Conservation (phyloP, 306 rosid genomes). For the Arachis hypogaea region DNA sequence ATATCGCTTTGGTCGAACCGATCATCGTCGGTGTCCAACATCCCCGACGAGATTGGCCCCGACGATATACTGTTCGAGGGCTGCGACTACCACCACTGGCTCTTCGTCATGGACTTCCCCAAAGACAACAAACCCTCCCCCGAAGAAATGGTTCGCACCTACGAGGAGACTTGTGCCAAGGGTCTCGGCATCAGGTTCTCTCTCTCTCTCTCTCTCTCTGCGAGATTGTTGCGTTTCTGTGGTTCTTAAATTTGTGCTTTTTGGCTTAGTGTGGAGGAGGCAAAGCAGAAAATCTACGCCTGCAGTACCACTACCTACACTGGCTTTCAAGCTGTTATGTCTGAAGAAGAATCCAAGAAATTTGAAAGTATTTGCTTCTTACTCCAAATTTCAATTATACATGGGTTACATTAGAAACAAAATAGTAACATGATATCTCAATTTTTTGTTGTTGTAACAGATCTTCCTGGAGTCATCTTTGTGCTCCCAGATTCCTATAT, state of each 20-base stretch:
- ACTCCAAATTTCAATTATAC: constrained; percentile 12
- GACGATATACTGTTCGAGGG: constrained; percentile 82
- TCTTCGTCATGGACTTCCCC: constrained; percentile 68
- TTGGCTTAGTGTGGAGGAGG: constrained; percentile 90
- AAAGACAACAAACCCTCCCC: constrained; percentile 55
- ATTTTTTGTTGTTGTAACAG: constrained; percentile 44
- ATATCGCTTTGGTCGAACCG: constrained; percentile 48
- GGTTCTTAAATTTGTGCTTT: constrained; percentile 37
- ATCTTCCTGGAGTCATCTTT: constrained; percentile 71
- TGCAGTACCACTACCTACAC: constrained; percentile 83
- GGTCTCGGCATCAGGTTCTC: constrained; percentile 75
- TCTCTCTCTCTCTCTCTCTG: neutral
- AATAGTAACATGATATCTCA: neutral
- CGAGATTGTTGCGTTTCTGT: neutral
- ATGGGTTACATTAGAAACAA: too few species aligned
- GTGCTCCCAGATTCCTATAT: constrained; percentile 87
- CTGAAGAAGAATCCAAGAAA: constrained; percentile 83
- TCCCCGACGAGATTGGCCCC: constrained; percentile 61
- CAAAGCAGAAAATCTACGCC: constrained; percentile 82
- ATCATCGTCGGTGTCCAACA: constrained; percentile 29
- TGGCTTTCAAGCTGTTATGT: constrained; percentile 82
- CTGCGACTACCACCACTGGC: constrained; percentile 90
- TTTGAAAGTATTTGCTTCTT: constrained; percentile 58
- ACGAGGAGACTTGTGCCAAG: constrained; percentile 76
- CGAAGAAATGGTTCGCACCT: constrained; percentile 61